Conservation (phyloP, 2,329 filamentous ascomycete genomes). For the Lasiodiplodia sp. region DNA sequence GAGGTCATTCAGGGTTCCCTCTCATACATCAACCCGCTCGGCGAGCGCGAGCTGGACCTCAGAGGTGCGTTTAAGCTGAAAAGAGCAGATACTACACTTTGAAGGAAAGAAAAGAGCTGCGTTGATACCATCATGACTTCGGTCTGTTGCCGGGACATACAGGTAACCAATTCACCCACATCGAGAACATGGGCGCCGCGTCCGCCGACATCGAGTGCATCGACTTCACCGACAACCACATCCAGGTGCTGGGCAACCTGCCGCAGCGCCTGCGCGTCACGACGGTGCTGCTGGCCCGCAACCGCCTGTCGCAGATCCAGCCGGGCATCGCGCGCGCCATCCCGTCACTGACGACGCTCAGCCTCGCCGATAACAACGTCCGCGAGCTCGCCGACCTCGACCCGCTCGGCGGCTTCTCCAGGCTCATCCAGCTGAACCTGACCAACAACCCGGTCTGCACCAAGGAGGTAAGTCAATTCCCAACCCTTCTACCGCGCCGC, state of each 20-base stretch:
- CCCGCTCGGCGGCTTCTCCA: constrained; percentile 71
- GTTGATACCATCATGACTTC: constrained; percentile 75
- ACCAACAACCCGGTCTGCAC: constrained; percentile 88
- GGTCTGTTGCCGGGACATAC: constrained; percentile 57
- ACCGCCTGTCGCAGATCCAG: constrained; percentile 85
- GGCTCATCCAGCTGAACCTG: constrained; percentile 80
- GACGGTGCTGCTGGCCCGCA: constrained; percentile 87
- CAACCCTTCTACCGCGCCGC: neutral
- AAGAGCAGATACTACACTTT: constrained; percentile 97
- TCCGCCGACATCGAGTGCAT: constrained; percentile 88
- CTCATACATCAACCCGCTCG: constrained; percentile 97
- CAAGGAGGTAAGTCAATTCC: constrained; percentile 76
- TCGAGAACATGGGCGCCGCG: constrained; percentile 94
- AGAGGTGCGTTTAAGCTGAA: constrained; percentile 87
- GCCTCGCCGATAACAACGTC: constrained; percentile 84
- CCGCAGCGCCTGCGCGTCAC: constrained; percentile 87
- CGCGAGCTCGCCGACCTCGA: constrained; percentile 87
- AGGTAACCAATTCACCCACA: constrained; percentile 97
- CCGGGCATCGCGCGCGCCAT: constrained; percentile 74
- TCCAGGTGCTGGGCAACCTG: constrained; percentile 88
- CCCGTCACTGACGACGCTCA: constrained; percentile 81
- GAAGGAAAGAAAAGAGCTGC: constrained; percentile 65
- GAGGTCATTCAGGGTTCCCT: constrained; percentile 94
- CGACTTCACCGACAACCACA: constrained; percentile 98
- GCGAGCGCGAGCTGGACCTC: constrained; percentile 98